These are phyloP conservation scores for Dendrobium nobile DNA, from an alignment of 106 monocot genomes.

Conservation along the genomic window DNA sequence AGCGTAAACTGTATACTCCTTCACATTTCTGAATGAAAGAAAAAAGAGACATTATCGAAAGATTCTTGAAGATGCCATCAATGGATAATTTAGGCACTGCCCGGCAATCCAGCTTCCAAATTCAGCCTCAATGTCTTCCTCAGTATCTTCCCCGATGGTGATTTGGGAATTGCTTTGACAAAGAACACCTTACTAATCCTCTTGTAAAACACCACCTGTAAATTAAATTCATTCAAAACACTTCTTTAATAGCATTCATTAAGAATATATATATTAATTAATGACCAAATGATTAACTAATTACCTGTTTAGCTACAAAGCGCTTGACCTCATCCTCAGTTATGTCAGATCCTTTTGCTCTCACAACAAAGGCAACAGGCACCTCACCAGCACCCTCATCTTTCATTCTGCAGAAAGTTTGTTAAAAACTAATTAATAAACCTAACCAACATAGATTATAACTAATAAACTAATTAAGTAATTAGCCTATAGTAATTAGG, in stretches of 20 bases:
- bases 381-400: constrained; percentile 57
- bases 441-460: no score
- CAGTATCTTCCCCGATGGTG: constrained; percentile 7
- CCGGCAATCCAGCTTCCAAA: constrained; percentile 1
- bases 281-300: not conserved
- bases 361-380: constrained; percentile 64
- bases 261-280: not conserved
- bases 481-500: not conserved
- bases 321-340: constrained; percentile 67
- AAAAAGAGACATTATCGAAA: no score
- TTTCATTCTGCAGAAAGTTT: constrained; percentile 35
- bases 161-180: constrained; percentile 4
- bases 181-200: constrained; percentile 9
- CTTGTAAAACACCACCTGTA: constrained; percentile 8
- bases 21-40: no score
- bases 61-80: not conserved
- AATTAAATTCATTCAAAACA: not conserved
- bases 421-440: not conserved
- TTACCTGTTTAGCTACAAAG: constrained; percentile 59
- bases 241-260: not conserved
- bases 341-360: constrained; percentile 30
- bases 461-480: no score
- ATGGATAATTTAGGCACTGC: not conserved
- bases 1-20: no score
- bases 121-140: not conserved